These are phyloP conservation scores for Eutrema heterophyllum DNA, from an alignment of 345 rosid genomes.

Conservation along the genomic window DNA sequence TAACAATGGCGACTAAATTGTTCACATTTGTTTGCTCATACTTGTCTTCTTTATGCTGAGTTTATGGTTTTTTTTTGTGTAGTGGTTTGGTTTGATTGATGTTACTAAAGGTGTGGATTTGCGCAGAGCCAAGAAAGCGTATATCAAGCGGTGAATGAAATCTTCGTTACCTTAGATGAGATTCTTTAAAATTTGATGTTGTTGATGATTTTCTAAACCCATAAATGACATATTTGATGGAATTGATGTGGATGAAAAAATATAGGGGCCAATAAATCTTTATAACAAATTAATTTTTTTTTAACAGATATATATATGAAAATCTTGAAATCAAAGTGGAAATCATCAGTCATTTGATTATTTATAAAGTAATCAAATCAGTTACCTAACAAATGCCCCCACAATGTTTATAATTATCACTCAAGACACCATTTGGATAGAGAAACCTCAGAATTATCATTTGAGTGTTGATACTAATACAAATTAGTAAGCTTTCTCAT, in stretches of 20 bases:
- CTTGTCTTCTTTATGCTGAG: too few relatives aligned
- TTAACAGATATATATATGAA: not conserved
- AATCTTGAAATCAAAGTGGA: not conserved
- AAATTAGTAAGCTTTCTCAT: not conserved
- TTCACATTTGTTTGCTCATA: too few relatives aligned
- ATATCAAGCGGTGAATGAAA: too few relatives aligned
- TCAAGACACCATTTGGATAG: not conserved
- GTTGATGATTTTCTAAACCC: not conserved
- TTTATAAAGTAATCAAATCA: constrained; percentile 6
- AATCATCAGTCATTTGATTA: constrained; percentile 5
- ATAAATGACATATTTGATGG: not conserved
- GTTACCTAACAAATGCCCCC: not conserved
- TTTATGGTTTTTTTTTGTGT: too few relatives aligned
- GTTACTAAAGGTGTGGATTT: too few relatives aligned
- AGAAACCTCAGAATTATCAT: not conserved
- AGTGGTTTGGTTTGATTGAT: too few relatives aligned
- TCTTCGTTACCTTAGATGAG: too few relatives aligned
- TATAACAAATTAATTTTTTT: not conserved
- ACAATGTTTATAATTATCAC: constrained; percentile 1
- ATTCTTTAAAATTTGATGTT: not conserved
- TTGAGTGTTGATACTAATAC: not conserved
- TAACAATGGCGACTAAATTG: too few relatives aligned
- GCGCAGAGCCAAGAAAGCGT: too few relatives aligned
- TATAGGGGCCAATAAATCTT: not conserved
- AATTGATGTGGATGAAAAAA: not conserved